A percentile compares a stretch with the other conserved stretches of the same genome.
Evolutionary conservation across 441 rosid species (phyloP).

Genomic region (Bruguiera hainesii): DNA sequence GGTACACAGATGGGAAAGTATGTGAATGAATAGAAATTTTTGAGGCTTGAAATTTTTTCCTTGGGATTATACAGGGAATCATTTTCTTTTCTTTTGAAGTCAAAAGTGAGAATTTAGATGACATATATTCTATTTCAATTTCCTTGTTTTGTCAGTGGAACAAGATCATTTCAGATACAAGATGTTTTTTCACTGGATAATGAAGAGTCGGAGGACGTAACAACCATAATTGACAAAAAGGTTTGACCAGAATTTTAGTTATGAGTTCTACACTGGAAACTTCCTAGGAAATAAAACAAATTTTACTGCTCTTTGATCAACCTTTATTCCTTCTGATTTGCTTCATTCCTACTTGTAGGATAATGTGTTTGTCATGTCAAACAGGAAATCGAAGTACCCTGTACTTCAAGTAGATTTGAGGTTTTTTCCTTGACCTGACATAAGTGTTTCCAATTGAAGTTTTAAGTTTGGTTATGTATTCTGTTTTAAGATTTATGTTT

Average conservation of each 20-base stretch:
- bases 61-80: neutral
- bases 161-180: slow-evolving; percentile 78
- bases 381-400: slow-evolving; percentile 96
- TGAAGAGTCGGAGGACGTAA: slow-evolving; percentile 88
- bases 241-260: slow-evolving; percentile 28
- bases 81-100: neutral
- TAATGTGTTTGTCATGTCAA: slow-evolving; percentile 94
- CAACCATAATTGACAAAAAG: slow-evolving; percentile 92
- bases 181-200: slow-evolving; percentile 90
- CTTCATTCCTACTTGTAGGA: slow-evolving; percentile 45
- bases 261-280: slow-evolving; percentile 6
- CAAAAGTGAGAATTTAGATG: neutral
- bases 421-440: slow-evolving; percentile 37
- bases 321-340: slow-evolving; percentile 25
- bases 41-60: slow-evolving; percentile 9
- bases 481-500: slow-evolving; percentile 12
- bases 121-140: neutral
- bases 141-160: slow-evolving; percentile 42
- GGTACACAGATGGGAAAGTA: slow-evolving; percentile 79
- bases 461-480: slow-evolving; percentile 8
- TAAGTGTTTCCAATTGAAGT: slow-evolving; percentile 12
- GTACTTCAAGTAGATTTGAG: slow-evolving; percentile 97
- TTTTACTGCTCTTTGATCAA: neutral
- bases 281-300: slow-evolving; percentile 6
- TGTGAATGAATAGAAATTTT: slow-evolving; percentile 12